Evolutionary conservation across 2,329 filamentous ascomycete species (phyloP).

Genomic region (Colletotrichum theobromicola): DNA sequence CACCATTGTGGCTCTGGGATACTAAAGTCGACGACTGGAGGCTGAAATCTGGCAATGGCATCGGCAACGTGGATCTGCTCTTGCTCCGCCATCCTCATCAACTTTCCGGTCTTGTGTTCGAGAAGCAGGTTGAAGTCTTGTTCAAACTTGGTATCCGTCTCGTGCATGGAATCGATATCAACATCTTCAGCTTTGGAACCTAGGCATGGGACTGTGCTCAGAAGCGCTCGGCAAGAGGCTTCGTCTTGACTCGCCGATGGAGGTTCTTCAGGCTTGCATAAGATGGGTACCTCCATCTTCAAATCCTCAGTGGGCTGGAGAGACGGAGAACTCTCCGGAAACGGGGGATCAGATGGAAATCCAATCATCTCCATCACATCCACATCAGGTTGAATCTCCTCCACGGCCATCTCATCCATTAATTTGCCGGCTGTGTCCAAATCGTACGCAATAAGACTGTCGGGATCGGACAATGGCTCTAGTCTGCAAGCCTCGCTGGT

Average conservation of each 20-base stretch:
- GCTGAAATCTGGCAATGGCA: constrained; percentile 29
- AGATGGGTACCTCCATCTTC: neutral
- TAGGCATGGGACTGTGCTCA: neutral
- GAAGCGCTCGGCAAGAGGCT: neutral
- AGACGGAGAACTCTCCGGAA: neutral
- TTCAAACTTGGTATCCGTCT: constrained; percentile 23
- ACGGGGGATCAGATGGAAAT: neutral
- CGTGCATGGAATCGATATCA: neutral
- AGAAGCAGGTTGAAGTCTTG: constrained; percentile 28
- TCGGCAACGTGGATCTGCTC: constrained; percentile 32
- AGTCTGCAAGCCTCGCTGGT: constrained; percentile 23
- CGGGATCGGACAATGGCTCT: constrained; percentile 34
- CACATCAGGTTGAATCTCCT: neutral
- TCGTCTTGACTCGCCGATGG: neutral
- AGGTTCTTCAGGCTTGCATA: neutral
- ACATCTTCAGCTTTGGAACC: neutral
- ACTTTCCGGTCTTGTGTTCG: constrained; percentile 10
- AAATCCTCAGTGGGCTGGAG: neutral
- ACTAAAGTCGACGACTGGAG: constrained; percentile 32
- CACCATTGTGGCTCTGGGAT: constrained; percentile 29
- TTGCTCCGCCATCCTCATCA: constrained; percentile 25
- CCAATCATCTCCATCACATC: neutral
- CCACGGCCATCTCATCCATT: neutral
- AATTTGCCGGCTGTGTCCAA: constrained; percentile 10
- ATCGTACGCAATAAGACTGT: constrained; percentile 23